These are phyloP conservation scores for Leishmania turanica DNA, from an alignment of 208 protist genomes.

Conservation along the genomic window DNA sequence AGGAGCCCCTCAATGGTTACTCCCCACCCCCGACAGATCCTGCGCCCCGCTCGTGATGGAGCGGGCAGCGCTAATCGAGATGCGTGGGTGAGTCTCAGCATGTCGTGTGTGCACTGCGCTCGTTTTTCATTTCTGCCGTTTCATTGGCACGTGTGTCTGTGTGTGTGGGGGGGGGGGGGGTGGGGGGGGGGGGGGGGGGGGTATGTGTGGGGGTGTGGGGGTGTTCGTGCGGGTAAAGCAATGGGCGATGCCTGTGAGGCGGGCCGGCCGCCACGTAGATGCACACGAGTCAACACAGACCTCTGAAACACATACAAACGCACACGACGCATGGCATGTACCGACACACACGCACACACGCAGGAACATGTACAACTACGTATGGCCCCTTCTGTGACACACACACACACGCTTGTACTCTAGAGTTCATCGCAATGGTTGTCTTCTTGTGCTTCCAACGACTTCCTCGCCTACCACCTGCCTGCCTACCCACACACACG, in stretches of 20 bases:
- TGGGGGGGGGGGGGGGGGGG: too few relatives aligned
- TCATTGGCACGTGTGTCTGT: neutral
- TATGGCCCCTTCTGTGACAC: neutral
- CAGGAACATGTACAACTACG: neutral
- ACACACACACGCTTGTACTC: neutral
- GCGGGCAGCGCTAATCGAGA: neutral
- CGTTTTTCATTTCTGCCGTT: neutral
- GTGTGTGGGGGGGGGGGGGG: too few relatives aligned
- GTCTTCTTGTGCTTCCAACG: neutral
- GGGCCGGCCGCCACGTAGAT: too few relatives aligned
- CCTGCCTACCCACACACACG: neutral
- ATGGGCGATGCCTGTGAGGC: too few relatives aligned
- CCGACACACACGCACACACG: neutral
- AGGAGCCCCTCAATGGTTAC: neutral
- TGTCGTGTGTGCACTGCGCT: neutral
- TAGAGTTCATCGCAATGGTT: neutral
- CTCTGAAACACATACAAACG: neutral
- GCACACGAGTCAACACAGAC: neutral
- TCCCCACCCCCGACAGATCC: neutral
- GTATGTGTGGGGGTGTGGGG: too few relatives aligned
- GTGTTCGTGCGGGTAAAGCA: too few relatives aligned
- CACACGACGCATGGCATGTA: slow-evolving; percentile 1
- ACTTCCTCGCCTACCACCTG: neutral
- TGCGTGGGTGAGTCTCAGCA: neutral
- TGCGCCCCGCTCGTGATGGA: neutral